phyloP scores from a whole-genome alignment of 768 basidiomycete species.

The Kwoniella europaea region DNA sequence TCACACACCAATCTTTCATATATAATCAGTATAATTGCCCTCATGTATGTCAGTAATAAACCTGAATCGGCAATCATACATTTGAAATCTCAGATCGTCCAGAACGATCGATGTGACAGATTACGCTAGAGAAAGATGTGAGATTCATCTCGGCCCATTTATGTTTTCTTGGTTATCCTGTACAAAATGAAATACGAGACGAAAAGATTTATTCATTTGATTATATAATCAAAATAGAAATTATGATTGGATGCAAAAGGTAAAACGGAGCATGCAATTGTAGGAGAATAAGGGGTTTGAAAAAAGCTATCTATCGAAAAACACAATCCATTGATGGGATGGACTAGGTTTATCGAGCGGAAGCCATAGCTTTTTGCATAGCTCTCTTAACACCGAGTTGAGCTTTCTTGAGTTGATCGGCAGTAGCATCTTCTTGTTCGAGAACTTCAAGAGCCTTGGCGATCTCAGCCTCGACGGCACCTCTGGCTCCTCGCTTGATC shows the following conservation, averaged over 20 bases:
- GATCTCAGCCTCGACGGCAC: slow-evolving; percentile 94
- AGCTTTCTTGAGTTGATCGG: slow-evolving; percentile 94
- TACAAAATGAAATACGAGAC: slow-evolving; percentile 28
- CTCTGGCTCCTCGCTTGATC: slow-evolving; percentile 95
- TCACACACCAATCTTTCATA: too few relatives aligned
- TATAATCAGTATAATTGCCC: too few relatives aligned
- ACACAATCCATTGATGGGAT: slow-evolving; percentile 1
- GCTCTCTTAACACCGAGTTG: slow-evolving; percentile 95
- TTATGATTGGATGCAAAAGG: slow-evolving; percentile 2
- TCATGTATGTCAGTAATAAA: too few relatives aligned
- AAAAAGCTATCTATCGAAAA: slow-evolving; percentile 13
- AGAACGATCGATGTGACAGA: slow-evolving; percentile 7
- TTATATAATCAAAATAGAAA: slow-evolving; percentile 1
- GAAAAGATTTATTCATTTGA: slow-evolving; percentile 9
- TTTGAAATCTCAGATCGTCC: too few relatives aligned
- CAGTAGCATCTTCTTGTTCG: slow-evolving; percentile 92
- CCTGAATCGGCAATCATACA: too few relatives aligned
- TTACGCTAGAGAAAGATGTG: slow-evolving; percentile 6
- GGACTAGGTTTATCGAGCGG: slow-evolving; percentile 49
- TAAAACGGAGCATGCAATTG: slow-evolving; percentile 7
- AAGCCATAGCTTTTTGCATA: slow-evolving; percentile 83
- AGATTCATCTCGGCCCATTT: slow-evolving; percentile 12
- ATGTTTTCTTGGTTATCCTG: slow-evolving; percentile 22
- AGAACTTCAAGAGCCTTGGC: slow-evolving; percentile 97
- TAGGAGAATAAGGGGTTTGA: neutral